A percentile compares a stretch with the other conserved stretches of the same genome.
phyloP scores from a whole-genome alignment of 495 filamentous ascomycete genomes.

The Penicillium cinerascens region DNA sequence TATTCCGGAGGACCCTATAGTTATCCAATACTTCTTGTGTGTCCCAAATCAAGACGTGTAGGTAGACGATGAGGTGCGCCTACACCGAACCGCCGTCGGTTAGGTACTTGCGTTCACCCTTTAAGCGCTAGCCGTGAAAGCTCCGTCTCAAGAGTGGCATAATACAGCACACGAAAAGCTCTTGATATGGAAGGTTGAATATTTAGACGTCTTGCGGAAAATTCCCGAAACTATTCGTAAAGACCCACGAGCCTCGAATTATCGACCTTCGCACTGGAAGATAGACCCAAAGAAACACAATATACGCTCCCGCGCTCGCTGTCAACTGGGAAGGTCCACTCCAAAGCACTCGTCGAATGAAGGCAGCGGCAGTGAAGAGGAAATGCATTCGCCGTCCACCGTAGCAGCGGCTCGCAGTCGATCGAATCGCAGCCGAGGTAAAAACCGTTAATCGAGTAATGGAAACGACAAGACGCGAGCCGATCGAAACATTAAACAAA shows the following conservation, averaged over 20 bases:
- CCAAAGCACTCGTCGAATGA: constrained; percentile 20
- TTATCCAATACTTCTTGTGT: constrained; percentile 28
- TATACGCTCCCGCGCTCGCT: constrained; percentile 23
- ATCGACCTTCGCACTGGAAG: constrained; percentile 29
- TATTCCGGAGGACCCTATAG: constrained; percentile 34
- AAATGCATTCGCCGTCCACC: constrained; percentile 18
- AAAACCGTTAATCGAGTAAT: constrained; percentile 9
- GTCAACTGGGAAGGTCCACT: constrained; percentile 48
- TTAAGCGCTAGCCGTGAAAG: constrained; percentile 32
- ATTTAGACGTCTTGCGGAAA: no score
- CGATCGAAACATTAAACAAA: constrained; percentile 12
- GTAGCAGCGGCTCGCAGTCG: constrained; percentile 18
- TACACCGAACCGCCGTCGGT: constrained; percentile 42
- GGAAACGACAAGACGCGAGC: constrained; percentile 13
- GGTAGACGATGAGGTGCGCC: constrained; percentile 18
- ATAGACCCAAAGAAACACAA: constrained; percentile 22
- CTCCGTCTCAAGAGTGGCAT: constrained; percentile 38
- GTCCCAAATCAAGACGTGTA: constrained; percentile 30
- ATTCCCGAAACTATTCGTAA: no score
- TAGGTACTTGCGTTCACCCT: constrained; percentile 48
- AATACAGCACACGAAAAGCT: no score
- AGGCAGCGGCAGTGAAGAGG: constrained; percentile 23
- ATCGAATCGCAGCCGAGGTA: constrained; percentile 5
- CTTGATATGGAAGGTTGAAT: no score
- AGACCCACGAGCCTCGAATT: no score